Evolutionary conservation across 2,329 filamentous ascomycete genomes (phyloP), one percentile per base, ranked within the genome.

Genomic region (Penicillium sp.): DNA sequence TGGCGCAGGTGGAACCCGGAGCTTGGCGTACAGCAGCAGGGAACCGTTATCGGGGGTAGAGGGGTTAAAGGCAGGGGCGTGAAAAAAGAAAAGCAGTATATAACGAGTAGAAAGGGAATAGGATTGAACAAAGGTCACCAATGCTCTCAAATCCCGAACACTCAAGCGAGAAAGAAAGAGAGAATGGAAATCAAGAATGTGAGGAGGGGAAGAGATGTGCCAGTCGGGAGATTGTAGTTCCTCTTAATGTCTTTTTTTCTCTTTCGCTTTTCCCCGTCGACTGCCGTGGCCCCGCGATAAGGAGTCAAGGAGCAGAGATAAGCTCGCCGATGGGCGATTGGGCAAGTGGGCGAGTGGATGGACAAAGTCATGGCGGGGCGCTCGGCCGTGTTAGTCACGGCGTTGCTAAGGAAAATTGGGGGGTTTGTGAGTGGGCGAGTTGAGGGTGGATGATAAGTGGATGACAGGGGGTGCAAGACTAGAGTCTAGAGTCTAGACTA

Each of bases 1-100:
- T 82, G 56, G 49, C 56, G 61, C 67, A 60, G 61, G 67, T 70
- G 66, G 66, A 65, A 66, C 67, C 68, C 57, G 42, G 65, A 57
- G 56, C 62, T 67, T 74, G 63, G 63, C 66, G 61, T 53, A 50
- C 59, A 65, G 65, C 59, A 66, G 64, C 37, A 33, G 26, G 35
- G 26, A 15, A 51, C 47, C 30, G 47, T 35, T 51, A 51, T 51
- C 47, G 47, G n/a, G n/a, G 28, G 9, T 12, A 1, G 28, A n/a
- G 17, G 22, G 47, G 50, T 24, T 26, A 19, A 8, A 22, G 47
- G 26, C 15, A n/a, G 22, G 38, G 35, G 55, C 40, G 45, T 22
- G 15, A 28, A 19, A 49, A 26, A 42, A 4, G 3, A 17, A 6
- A 38, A 40, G 26, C 7, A 47, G 28, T 38, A 22, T 15, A 37